Conservation (phyloP, 2,329 filamentous ascomycete genomes). For the Knufia fluminis region DNA sequence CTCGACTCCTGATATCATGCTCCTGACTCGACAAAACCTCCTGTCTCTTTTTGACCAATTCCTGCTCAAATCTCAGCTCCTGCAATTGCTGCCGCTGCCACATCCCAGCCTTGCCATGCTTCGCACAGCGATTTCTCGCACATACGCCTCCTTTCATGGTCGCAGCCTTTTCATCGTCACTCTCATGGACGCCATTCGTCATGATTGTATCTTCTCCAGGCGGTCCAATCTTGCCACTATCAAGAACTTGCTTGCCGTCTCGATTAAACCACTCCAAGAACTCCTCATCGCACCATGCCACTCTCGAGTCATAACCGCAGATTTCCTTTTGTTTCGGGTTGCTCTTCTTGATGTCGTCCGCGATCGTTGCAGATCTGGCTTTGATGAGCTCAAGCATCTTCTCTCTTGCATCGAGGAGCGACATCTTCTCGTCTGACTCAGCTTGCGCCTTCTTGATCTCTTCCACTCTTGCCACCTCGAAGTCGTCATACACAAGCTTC, state of each 20-base stretch:
- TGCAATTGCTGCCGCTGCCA: constrained; percentile 31
- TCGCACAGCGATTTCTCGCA: constrained; percentile 39
- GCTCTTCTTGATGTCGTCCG: constrained; percentile 36
- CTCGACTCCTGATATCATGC: constrained; percentile 14
- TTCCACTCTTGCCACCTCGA: constrained; percentile 31
- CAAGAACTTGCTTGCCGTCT: constrained; percentile 28
- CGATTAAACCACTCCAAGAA: constrained; percentile 38
- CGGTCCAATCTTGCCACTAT: constrained; percentile 23
- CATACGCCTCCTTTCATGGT: constrained; percentile 36
- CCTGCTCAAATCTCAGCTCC: constrained; percentile 23
- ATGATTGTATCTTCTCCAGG: constrained; percentile 27
- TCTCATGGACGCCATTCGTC: constrained; percentile 22
- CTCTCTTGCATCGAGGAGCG: constrained; percentile 35
- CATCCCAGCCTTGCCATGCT: constrained; percentile 31
- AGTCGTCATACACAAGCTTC: constrained; percentile 22
- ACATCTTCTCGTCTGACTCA: constrained; percentile 29
- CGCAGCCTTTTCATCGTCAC: constrained; percentile 20
- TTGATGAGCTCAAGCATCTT: constrained; percentile 35
- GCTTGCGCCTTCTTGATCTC: constrained; percentile 29
- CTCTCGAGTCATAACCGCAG: constrained; percentile 39
- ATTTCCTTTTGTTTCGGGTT: constrained; percentile 41
- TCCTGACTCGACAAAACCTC: constrained; percentile 8
- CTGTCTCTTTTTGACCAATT: constrained; percentile 17
- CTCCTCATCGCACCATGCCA: constrained; percentile 41
- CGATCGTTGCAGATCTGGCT: constrained; percentile 32